Percentiles rank a stretch among this genome's conserved stretches.
phyloP scores from a whole-genome alignment of 768 basidiomycete genomes.

The Hortiboletus flavorubellus region DNA sequence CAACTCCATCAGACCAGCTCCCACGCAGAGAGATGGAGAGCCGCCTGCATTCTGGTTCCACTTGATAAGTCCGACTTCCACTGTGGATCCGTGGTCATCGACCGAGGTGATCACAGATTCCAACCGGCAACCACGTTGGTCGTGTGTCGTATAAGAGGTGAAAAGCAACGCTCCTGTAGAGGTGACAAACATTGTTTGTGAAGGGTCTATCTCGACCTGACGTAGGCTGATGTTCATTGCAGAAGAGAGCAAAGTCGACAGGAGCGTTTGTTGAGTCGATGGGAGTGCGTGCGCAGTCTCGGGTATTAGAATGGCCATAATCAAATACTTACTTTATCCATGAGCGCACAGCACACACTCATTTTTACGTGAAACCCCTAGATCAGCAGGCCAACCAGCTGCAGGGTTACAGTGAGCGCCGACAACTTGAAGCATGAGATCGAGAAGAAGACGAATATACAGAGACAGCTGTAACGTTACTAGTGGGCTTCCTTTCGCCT shows the following conservation, averaged over 20 bases:
- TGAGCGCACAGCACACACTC: background rate
- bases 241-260: background rate
- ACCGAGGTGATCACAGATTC: conserved; percentile 15
- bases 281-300: background rate
- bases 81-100: conserved; percentile 1
- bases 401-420: too few relatives aligned
- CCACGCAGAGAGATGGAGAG: background rate
- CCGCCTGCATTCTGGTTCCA: conserved; percentile 8
- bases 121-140: background rate
- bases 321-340: background rate
- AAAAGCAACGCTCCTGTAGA: conserved; percentile 18
- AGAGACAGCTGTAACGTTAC: background rate
- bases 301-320: background rate
- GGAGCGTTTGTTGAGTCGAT: background rate
- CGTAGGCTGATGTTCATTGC: conserved; percentile 22
- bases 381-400: background rate
- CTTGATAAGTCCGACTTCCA: conserved; percentile 14
- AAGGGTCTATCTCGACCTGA: conserved; percentile 7
- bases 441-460: too few relatives aligned
- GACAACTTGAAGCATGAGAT: background rate
- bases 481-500: background rate
- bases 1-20: conserved; percentile 1
- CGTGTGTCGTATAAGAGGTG: background rate
- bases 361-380: conserved; percentile 1
- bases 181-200: conserved; percentile 13